Evolutionary conservation across 129 eudicot genomes (phyloP).

Genomic region (Pittosporum tobira): DNA sequence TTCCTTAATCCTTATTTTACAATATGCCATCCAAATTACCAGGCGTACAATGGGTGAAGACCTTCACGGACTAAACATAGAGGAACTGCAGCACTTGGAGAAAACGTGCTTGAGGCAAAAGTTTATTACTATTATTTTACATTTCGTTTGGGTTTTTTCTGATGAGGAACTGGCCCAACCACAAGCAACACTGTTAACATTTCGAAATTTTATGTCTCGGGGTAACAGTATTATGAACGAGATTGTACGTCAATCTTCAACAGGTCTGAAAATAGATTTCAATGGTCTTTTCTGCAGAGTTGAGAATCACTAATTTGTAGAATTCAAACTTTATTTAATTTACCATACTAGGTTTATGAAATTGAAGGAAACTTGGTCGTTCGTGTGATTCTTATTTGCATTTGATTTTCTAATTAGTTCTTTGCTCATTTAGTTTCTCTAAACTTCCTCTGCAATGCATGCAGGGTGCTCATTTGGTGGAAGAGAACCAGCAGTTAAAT

Average conservation of each 20-base stretch:
- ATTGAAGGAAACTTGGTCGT: too few relatives aligned
- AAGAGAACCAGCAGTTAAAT: conserved; percentile 47
- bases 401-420: too few relatives aligned
- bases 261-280: conserved; percentile 22
- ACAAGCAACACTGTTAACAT: not conserved
- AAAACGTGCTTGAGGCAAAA: conserved; percentile 38
- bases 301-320: not conserved
- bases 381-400: too few relatives aligned
- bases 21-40: not conserved
- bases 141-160: too few relatives aligned
- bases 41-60: conserved; percentile 63
- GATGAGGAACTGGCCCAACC: not conserved
- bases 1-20: not conserved
- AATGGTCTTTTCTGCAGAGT: not conserved
- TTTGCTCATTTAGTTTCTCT: too few relatives aligned
- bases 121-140: too few relatives aligned
- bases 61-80: conserved; percentile 42
- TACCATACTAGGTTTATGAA: too few relatives aligned
- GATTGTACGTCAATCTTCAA: conserved; percentile 38
- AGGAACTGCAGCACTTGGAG: conserved; percentile 55
- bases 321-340: too few relatives aligned
- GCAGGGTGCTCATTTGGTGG: conserved; percentile 41
- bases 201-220: conserved; percentile 14
- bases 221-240: conserved; percentile 32
- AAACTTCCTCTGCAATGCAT: too few relatives aligned